Percentiles rank a stretch among this genome's conserved stretches.
phyloP scores from a whole-genome alignment of 306 rosid species.

The Ormosia emarginata region DNA sequence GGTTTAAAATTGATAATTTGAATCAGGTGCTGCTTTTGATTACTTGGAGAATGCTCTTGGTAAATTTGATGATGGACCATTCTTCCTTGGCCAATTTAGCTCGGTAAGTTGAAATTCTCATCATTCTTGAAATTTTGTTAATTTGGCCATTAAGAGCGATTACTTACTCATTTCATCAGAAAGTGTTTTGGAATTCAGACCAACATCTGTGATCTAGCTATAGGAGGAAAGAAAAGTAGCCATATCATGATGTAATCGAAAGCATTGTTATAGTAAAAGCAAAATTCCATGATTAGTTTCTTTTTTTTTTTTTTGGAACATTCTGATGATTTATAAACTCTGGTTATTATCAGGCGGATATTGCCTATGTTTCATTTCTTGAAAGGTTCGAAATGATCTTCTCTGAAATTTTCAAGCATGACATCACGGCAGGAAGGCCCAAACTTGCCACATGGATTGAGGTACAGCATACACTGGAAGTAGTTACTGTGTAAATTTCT shows the following conservation, averaged over 20 bases:
- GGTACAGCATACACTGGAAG: conserved; percentile 20
- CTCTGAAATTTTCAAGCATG: conserved; percentile 23
- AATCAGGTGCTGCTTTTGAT: conserved; percentile 52
- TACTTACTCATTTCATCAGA: background rate
- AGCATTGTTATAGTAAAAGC: background rate
- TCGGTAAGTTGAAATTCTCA: conserved; percentile 34
- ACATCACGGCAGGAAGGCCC: conserved; percentile 47
- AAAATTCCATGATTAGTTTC: background rate
- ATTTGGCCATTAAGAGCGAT: background rate
- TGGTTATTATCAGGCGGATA: conserved; percentile 41
- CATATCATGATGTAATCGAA: background rate
- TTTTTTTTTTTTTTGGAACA: background rate
- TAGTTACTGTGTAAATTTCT: background rate
- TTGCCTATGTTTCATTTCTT: conserved; percentile 42
- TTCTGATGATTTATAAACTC: background rate
- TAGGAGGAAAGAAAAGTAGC: background rate
- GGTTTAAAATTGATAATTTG: background rate
- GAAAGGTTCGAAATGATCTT: conserved; percentile 42
- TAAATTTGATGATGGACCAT: conserved; percentile 59
- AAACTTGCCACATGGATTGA: conserved; percentile 45
- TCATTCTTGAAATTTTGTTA: too few relatives aligned
- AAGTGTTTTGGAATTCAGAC: background rate
- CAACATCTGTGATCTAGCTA: background rate
- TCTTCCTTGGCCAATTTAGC: conserved; percentile 59
- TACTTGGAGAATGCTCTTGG: conserved; percentile 57